Percentiles rank a stretch among this genome's conserved stretches.
phyloP scores from a whole-genome alignment of 225 moss, liverwort and hornwort genomes.

The Physcomitrium patens region DNA sequence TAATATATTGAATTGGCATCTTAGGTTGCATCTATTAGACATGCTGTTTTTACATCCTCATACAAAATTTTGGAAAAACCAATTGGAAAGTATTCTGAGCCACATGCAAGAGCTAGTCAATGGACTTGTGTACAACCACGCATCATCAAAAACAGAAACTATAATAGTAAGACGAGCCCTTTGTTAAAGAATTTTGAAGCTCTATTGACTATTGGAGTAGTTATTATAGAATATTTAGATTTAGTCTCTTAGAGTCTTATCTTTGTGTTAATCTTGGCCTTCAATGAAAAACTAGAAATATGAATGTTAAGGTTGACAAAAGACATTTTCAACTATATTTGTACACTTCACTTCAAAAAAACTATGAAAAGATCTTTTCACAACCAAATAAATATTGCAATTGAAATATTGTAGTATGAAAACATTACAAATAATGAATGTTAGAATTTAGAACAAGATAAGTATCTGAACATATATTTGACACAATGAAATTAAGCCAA shows the following conservation, averaged over 20 bases:
- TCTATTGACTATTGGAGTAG: conserved; percentile 38
- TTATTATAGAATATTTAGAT: conserved; percentile 24
- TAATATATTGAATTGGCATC: conserved; percentile 43
- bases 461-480: neutral
- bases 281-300: neutral
- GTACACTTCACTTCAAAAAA: too few species aligned
- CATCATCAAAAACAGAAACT: neutral
- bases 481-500: neutral
- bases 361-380: too few species aligned
- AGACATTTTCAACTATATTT: neutral
- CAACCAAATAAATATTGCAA: too few species aligned
- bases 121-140: neutral
- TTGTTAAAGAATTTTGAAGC: neutral
- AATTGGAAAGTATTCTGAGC: conserved; percentile 37
- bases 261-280: conserved; percentile 20
- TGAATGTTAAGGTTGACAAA: neutral
- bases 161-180: neutral
- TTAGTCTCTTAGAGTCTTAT: conserved; percentile 2
- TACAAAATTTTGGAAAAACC: conserved; percentile 45
- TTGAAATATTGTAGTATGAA: too few species aligned
- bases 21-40: neutral
- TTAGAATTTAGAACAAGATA: too few species aligned
- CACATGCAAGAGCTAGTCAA: neutral
- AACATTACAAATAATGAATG: too few species aligned
- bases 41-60: conserved; percentile 42